Evolutionary conservation across 2,329 filamentous ascomycete species (phyloP), one percentile per base, ranked within the genome.

Genomic region (Clonostachys chloroleuca): DNA sequence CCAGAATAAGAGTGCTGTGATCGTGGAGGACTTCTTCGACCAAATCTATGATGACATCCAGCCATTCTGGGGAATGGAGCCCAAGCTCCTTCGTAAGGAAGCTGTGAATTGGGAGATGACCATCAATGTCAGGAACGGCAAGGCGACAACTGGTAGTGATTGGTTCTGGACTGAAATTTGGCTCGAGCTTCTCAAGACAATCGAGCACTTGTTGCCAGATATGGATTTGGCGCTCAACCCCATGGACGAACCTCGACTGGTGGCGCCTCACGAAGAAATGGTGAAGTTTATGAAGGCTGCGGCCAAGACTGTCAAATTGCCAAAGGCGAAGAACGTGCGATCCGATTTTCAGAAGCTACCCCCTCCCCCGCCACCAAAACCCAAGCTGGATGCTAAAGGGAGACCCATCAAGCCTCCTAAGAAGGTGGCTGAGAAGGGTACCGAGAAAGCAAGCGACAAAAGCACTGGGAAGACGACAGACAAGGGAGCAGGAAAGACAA

Each of bases 161-260:
- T 83, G 73, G 75, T 80, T 77, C 56, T 83, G 74, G 77, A 80
- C 74, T 4, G 62, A 72, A 54, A 75, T 82, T 49, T 81, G 79
- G 78, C 61, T 77, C 34, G 62, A 75, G 44, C 66, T 82, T 66
- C 67, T 80, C 54, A 65, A 72, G 48, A 71, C 72, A 0, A 70
- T 83, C n/a, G 71, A 77, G 51, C 64, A 75, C 37, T 50, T 78
- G 46, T 65, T 87, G 14, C 83, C 83, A 2, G 83, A 87, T 55
- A 82, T 87, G 77, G 83, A 86, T 50, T 73, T 87, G 49, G 75
- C 83, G 1, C 70, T 86, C 49, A 87, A 87, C 52, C 71, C 77
- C 34, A 81, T 86, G 74, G 84, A 87, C 54, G 83, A 87, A 57
- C 83, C 83, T 37, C 72, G 83, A 24, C 57, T 87, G 9, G 74